Percentiles rank a stretch among this genome's conserved stretches.
Conservation (phyloP, 2,329 filamentous ascomycete genomes). For the Sarocladium oryzae region DNA sequence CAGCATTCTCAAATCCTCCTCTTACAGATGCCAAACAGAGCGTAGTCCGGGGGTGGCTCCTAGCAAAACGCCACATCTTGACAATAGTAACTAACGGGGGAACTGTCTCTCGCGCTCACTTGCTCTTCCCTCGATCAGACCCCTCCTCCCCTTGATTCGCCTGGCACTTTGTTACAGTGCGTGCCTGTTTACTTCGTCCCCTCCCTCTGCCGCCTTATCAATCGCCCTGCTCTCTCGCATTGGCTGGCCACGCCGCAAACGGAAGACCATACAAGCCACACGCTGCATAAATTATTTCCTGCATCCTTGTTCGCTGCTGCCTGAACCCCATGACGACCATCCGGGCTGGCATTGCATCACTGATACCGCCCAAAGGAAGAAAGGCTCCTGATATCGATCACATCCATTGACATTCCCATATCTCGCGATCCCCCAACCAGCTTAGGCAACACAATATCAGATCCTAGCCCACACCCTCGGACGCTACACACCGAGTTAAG, state of each 20-base stretch:
- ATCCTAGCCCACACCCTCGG: conserved; percentile 3
- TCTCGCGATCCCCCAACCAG: not conserved
- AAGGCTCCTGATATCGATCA: not conserved
- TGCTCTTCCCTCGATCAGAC: not conserved
- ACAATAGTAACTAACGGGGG: not conserved
- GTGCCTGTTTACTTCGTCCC: too few relatives aligned
- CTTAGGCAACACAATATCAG: not conserved
- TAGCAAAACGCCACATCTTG: conserved; percentile 4
- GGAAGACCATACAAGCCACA: conserved; percentile 6
- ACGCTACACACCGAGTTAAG: not conserved
- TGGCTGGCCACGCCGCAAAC: conserved; percentile 8
- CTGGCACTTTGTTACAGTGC: not conserved
- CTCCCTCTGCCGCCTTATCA: not conserved
- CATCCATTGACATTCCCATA: not conserved
- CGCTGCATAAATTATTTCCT: not conserved
- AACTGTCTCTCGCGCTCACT: not conserved
- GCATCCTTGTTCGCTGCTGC: not conserved
- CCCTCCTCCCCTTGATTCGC: not conserved
- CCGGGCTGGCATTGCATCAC: conserved; percentile 8
- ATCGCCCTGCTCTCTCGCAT: not conserved
- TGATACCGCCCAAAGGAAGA: not conserved
- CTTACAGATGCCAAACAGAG: not conserved
- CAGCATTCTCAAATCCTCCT: not conserved
- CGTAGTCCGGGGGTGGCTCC: conserved; percentile 6
- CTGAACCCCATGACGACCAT: conserved; percentile 5